Evolutionary conservation across 1,284 basidiomycete species (phyloP), one percentile per base, ranked within the genome.

Genomic region (Xerocomus nothofagi): DNA sequence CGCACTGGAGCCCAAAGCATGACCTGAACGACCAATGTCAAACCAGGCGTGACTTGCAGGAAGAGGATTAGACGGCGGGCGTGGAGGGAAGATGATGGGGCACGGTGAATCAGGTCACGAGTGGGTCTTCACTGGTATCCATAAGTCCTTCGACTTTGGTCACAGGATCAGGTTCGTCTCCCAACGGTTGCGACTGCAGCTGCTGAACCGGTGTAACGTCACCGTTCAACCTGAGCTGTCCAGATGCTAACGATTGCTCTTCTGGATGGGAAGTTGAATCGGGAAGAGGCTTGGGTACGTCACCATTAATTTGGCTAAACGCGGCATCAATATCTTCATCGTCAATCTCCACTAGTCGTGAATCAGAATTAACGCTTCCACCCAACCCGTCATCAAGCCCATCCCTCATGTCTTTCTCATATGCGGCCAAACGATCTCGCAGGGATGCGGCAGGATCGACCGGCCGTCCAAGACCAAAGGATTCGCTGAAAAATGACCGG

Each of bases 81-180:
- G 38, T 29, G 26, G 42, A 30, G 49, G 45, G 18, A 33, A 52
- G n/a, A 44, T 30, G 53, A 39, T 8, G 31, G 17, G 34, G 6
- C 12, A 40, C 8, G 12, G 34, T n/a, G 23, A 53, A 39, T 60
- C 67, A 78, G 55, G 67, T 66, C 66, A 82, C 85, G 60, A 84
- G 63, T 37, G 86, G 84, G 62, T 80, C 78, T 69, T 90, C 87
- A 65, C 81, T 87, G 49, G 73, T 72, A 66, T 90, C 85, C 71
- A 86, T 73, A 47, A 89, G 72, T n/a, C 86, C 87, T 65, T 91
- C 89, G 21, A 73, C 80, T 63, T 80, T 78, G 21, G 81, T 76
- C 23, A 77, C 80, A 1, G 77, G 73, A 54, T 77, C 73, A 32
- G 78, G 74, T 44, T 73, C 77, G 57, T 90, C 86, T 18, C 84